phyloP scores from a whole-genome alignment of 1,139 yeast genomes.

The Keqinozyma sinolaborantium region DNA sequence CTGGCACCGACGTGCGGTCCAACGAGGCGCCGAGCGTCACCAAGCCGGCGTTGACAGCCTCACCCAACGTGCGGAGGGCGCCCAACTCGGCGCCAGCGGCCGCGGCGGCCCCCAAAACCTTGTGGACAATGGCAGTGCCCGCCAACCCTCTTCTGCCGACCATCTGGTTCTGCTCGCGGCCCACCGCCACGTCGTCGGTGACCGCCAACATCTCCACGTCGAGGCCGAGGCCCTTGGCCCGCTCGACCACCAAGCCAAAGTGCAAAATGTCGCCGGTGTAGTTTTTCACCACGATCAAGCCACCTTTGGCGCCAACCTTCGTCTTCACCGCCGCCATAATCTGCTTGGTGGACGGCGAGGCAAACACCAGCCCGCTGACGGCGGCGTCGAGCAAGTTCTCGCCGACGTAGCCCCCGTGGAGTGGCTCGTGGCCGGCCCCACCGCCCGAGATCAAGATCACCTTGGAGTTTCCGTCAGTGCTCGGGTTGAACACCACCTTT shows the following conservation, averaged over 20 bases:
- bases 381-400: constrained; percentile 80
- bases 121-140: constrained; percentile 85
- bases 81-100: constrained; percentile 23
- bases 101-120: constrained; percentile 76
- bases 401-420: constrained; percentile 90
- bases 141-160: constrained; percentile 95
- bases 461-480: constrained; percentile 38
- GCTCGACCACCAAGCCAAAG: constrained; percentile 86
- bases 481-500: constrained; percentile 56
- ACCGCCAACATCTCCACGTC: constrained; percentile 69
- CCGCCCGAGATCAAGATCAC: constrained; percentile 85
- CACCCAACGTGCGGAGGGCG: constrained; percentile 52
- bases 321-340: constrained; percentile 70
- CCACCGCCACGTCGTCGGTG: constrained; percentile 92
- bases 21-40: constrained; percentile 90
- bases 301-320: constrained; percentile 47
- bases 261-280: constrained; percentile 93
- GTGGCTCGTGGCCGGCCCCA: constrained; percentile 94
- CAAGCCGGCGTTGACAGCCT: constrained; percentile 55
- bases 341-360: constrained; percentile 89
- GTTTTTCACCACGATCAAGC: constrained; percentile 73
- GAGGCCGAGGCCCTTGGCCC: constrained; percentile 75
- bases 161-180: constrained; percentile 77
- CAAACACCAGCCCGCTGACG: constrained; percentile 84
- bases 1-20: constrained; percentile 89